Evolutionary conservation across 140 eudicot species (phyloP), one percentile per base, ranked within the genome.

Genomic region (Stevia rebaudiana): DNA sequence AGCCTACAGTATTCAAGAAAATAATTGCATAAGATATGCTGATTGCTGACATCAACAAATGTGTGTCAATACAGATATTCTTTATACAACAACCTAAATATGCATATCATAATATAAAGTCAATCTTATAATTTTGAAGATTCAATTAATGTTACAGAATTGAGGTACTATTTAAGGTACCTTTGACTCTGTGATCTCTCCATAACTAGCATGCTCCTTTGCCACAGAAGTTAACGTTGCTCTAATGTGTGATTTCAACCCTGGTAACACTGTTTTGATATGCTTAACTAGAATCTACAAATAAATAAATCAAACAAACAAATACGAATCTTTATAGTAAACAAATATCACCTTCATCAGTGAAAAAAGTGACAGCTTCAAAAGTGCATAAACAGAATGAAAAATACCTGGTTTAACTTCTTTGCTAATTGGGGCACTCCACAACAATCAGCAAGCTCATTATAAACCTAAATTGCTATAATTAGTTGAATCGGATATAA

Each of bases 361-460:
- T 31, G 44, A 72, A 62, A 36, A 51, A 2, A 35, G 31, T 3
- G 15, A 23, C 42, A 18, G n/a, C 63, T 11, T 28, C 36, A 41
- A 17, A 37, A 40, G 25, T 43, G 28, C 19, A 15, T 56, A 28
- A 48, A 68, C 30, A 15, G 19, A 59, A 40, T 10, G 56, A 22
- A 57, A 19, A 56, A 35, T 82, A 92, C 98, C 96, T 92, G 96
- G 70, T 92, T 92, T 74, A 92, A 69, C 71, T 88, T 92, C 75
- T 88, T 92, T 30, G 98, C 98, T 76, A 92, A 67, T 74, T 92
- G 98, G 30, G 95, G 96, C 40, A 92, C 83, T 16, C 98, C 98
- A 64, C 98, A 92, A 42, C 90, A 84, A 70, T 92, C 98, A 35
- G 96, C 92, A 79, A 92, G 73, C 70, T 88, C 98, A 67, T 75